Evolutionary conservation across 1,284 basidiomycete genomes (phyloP).

Genomic region (Trametes pubescens): DNA sequence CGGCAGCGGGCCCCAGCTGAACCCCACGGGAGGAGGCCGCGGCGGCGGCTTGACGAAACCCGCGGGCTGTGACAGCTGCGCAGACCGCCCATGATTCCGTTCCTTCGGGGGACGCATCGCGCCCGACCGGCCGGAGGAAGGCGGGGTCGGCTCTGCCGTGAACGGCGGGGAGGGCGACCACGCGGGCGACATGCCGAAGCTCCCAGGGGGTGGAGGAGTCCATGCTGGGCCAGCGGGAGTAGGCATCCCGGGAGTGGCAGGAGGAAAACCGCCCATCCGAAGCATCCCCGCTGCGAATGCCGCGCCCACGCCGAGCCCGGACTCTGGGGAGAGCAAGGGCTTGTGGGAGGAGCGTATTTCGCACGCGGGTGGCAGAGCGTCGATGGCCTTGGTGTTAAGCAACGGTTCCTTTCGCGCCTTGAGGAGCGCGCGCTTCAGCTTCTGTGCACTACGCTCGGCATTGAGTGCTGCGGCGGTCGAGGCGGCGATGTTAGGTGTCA

Average conservation of each 20-base stretch:
- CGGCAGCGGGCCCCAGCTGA: slow-evolving; percentile 74
- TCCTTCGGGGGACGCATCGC: slow-evolving; percentile 19
- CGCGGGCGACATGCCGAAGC: slow-evolving; percentile 5
- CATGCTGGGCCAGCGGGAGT: slow-evolving; percentile 6
- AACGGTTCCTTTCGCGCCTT: slow-evolving; percentile 67
- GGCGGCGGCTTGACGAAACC: slow-evolving; percentile 43
- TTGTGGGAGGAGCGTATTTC: slow-evolving; percentile 20
- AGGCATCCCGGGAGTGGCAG: not conserved
- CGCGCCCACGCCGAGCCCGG: slow-evolving; percentile 20
- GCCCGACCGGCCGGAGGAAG: slow-evolving; percentile 7
- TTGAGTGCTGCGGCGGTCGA: slow-evolving; percentile 82
- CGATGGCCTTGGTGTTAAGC: slow-evolving; percentile 62
- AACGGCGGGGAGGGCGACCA: slow-evolving; percentile 25
- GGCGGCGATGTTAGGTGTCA: slow-evolving; percentile 66
- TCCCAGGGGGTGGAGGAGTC: slow-evolving; percentile 25
- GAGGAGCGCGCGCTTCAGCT: slow-evolving; percentile 74
- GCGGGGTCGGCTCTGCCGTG: slow-evolving; percentile 2
- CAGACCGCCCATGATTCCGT: slow-evolving; percentile 52
- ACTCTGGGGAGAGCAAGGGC: slow-evolving; percentile 21
- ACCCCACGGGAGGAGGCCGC: slow-evolving; percentile 49
- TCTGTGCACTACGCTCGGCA: slow-evolving; percentile 75
- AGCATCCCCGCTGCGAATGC: slow-evolving; percentile 30
- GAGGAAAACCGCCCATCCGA: slow-evolving; percentile 23
- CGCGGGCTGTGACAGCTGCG: slow-evolving; percentile 42
- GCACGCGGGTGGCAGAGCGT: slow-evolving; percentile 48